Evolutionary conservation across 2,329 filamentous ascomycete species (phyloP), one percentile per base, ranked within the genome.

Genomic region (Helminthosporium solani): DNA sequence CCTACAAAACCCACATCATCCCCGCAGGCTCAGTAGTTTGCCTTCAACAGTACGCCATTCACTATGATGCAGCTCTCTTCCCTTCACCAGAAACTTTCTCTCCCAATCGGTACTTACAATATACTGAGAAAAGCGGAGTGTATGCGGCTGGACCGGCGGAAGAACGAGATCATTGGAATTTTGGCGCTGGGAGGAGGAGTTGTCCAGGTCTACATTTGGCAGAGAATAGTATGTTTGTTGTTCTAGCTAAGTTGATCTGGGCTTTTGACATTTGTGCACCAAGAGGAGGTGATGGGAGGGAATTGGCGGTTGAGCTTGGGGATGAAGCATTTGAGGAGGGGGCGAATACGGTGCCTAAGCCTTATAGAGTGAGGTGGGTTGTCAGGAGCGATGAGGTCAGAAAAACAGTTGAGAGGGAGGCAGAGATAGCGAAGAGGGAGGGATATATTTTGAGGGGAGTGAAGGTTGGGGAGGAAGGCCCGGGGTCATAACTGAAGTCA

Each of bases 231-330:
- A 53, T 76, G 28, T 76, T 68, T 47, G 54, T 76, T 33, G 70
- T 60, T 25, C 57, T 76, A 8, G 75, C 70, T 0, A 76, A 76
- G 34, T 58, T 71, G 0, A 54, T 83, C 2, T 73, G 80, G 1
- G 74, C 71, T 0, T 81, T 82, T 42, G 64, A 71, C 8, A 66
- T 80, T 4, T 42, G 52, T 15, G 74, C 75, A 43, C 57, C 60
- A 0, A 16, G 72, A 15, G 66, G 68, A 27, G 42, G 47, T 14
- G 52, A 67, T 1, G 77, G 71, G 0, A 62, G 48, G 8, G 69
- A 71, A 34, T 52, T 72, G 0, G 66, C 64, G 8, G 52, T 71
- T 11, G 67, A 70, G 53, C 42, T 63, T 6, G 58, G 60, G 27
- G 68, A 72, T 44, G 55, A 61, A 19, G 68, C 68, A 3, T 71